Conservation (phyloP, 352 stramenopile genomes). For the Globisporangium spiculum region DNA sequence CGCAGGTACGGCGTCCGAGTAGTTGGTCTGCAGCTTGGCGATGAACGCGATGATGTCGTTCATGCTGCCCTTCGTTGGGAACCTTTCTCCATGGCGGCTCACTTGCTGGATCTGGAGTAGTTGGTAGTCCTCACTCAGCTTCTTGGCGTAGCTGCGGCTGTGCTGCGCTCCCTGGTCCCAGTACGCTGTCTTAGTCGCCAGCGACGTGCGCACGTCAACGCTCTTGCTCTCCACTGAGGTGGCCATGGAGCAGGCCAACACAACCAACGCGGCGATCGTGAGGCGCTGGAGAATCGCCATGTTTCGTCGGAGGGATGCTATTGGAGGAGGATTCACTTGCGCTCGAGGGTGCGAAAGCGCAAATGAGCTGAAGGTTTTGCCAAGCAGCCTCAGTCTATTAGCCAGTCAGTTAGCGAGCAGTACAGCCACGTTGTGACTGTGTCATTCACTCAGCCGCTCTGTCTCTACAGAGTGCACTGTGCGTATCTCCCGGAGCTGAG, state of each 20-base stretch:
- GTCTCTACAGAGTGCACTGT: neutral
- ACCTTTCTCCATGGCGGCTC: constrained; percentile 53
- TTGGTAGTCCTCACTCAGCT: neutral
- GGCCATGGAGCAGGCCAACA: neutral
- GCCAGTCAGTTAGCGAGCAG: neutral
- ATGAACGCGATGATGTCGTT: constrained; percentile 47
- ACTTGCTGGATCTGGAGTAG: constrained; percentile 59
- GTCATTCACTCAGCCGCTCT: neutral
- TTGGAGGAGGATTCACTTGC: neutral
- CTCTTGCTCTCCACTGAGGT: neutral
- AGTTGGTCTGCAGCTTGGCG: constrained; percentile 43
- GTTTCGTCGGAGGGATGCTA: neutral
- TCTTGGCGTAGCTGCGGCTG: neutral
- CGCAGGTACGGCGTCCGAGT: constrained; percentile 30
- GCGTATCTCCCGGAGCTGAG: neutral
- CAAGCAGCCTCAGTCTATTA: neutral
- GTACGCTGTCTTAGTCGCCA: constrained; percentile 40
- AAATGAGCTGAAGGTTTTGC: neutral
- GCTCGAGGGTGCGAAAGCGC: neutral
- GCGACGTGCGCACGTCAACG: constrained; percentile 13
- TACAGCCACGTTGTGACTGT: neutral
- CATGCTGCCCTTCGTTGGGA: constrained; percentile 48
- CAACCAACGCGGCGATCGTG: neutral
- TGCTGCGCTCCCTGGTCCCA: constrained; percentile 24
- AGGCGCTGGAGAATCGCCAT: neutral